Base-by-base conservation (phyloP, 805 yeast genomes). In the Spencermartinsiella europaea region DNA sequence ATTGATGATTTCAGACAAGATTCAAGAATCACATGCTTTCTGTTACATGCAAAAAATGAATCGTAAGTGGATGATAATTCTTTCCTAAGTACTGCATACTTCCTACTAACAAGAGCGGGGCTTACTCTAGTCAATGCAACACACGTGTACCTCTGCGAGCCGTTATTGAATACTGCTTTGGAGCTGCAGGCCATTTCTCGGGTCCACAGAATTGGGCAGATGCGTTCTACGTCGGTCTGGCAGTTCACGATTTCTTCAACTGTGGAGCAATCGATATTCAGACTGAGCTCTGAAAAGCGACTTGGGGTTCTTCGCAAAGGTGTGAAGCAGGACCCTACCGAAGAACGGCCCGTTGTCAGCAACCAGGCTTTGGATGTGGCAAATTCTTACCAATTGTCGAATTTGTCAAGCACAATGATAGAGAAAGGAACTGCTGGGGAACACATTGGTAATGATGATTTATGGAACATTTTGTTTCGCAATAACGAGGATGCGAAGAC, bases 181-280 rank as follows among this genome's bases (percentile, higher is more conserved):
- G 98, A 93, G 56, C 62, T 87, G 14, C 99, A 91, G 62, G 97
- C 98, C 0, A 84, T 90, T 45, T 86, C 95, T 42, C 75, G 99
- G 52, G 80, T 93, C 37, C 96, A 91, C 61, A 70, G 99, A 52
- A 90, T 91, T 60, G 99, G 99, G 0, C 99, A 93, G 64, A 75
- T 73, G 2, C 70, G 74, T 38, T 80, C 77, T 14, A 93, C 99
- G 0, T 83, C 81, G 1, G 95, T 91, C 1, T 93, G 98, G 96
- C 83, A 85, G 77, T 89, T 91, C 68, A 81, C 85, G 20, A 83
- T 90, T 46, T 78, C 76, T 46, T 81, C 83, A 35, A 80, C 95
- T 0, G 95, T 93, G 14, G 99, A 93, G 63, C 96, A 91, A 60
- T 83, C 87, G 38, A 85, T 93, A 39, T 77, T 87, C 28, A 65